A percentile compares a stretch with the other conserved stretches of the same genome.
Evolutionary conservation across 352 stramenopile genomes (phyloP).

Genomic region (Plasmopara viticola): DNA sequence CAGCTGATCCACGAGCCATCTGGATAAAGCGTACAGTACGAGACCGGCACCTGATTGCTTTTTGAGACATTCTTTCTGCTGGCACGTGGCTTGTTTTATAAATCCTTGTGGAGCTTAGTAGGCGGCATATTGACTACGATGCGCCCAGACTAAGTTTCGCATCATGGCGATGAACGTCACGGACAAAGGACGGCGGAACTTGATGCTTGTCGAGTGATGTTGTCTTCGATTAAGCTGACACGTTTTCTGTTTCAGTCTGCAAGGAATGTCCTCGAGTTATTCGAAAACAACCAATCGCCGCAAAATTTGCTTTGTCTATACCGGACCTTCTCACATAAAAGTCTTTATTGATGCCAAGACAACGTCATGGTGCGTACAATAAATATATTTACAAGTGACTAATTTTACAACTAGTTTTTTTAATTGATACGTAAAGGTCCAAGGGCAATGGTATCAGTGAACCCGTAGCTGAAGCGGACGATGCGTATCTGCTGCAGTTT

Average conservation of each 20-base stretch:
- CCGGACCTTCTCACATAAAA: slow-evolving; percentile 57
- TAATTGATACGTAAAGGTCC: slow-evolving; percentile 36
- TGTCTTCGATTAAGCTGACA: not conserved
- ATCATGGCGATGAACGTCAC: too few species aligned
- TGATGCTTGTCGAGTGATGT: not conserved
- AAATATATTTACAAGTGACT: not conserved
- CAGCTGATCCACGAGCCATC: too few species aligned
- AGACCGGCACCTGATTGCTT: too few species aligned
- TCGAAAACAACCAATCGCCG: slow-evolving; percentile 42
- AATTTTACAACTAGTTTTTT: slow-evolving; percentile 1
- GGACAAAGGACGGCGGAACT: too few species aligned
- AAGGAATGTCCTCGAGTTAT: slow-evolving; percentile 55
- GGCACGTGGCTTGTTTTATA: too few species aligned
- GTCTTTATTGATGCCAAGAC: slow-evolving; percentile 70
- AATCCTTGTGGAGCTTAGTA: too few species aligned
- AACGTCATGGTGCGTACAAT: slow-evolving; percentile 49
- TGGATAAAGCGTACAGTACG: too few species aligned
- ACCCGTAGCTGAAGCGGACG: slow-evolving; percentile 45
- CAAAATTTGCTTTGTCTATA: slow-evolving; percentile 59
- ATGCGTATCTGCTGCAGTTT: slow-evolving; percentile 74
- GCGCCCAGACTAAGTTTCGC: too few species aligned
- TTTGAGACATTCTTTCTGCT: too few species aligned
- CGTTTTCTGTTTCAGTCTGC: slow-evolving; percentile 26
- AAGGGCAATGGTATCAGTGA: slow-evolving; percentile 58
- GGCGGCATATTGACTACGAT: too few species aligned